Evolutionary conservation across 1,139 yeast genomes (phyloP).

Genomic region (Candida sanyaensis): DNA sequence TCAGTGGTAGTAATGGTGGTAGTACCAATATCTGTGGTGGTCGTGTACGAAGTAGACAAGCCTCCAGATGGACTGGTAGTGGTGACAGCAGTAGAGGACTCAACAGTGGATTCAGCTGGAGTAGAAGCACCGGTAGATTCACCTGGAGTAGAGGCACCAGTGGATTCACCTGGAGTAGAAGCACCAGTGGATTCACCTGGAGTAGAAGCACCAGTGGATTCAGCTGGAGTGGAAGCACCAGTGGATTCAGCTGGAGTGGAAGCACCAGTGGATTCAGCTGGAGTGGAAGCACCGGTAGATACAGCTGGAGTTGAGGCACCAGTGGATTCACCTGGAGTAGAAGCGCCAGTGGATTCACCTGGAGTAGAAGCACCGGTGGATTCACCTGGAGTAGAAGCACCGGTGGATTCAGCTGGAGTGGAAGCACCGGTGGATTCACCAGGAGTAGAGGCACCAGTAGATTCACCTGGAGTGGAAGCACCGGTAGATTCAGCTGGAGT

Average conservation of each 20-base stretch:
- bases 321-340: not conserved
- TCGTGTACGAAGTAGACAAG: conserved; percentile 1
- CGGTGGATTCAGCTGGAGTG: no score
- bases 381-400: not conserved
- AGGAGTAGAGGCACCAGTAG: no score
- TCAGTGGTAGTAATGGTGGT: conserved; percentile 1
- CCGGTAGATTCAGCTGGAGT: no score
- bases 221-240: not conserved
- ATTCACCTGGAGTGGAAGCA: no score
- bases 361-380: not conserved
- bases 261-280: not conserved
- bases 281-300: not conserved
- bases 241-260: not conserved
- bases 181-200: not conserved
- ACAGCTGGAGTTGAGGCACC: not conserved
- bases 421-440: no score
- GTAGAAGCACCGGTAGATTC: no score
- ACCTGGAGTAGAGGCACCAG: no score
- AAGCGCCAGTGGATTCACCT: not conserved
- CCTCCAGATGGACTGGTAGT: not conserved
- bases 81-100: not conserved
- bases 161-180: not conserved
- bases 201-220: not conserved
- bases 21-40: not conserved
- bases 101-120: no score